phyloP scores from a whole-genome alignment of 495 filamentous ascomycete genomes.

The Collariella sp. region DNA sequence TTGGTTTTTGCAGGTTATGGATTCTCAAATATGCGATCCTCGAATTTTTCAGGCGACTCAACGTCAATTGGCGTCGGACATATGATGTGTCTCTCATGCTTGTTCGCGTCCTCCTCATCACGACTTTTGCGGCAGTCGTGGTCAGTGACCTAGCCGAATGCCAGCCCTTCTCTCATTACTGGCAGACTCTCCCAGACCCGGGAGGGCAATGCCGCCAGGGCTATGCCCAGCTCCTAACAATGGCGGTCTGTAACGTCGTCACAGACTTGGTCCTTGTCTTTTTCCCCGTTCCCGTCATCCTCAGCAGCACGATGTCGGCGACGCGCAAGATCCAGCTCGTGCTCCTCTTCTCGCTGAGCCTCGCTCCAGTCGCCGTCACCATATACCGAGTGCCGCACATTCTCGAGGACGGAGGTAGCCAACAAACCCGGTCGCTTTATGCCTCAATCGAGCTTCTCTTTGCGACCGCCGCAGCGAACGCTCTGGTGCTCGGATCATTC shows the following conservation, averaged over 20 bases:
- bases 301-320: conserved; percentile 59
- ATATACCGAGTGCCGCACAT: conserved; percentile 69
- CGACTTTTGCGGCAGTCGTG: conserved; percentile 70
- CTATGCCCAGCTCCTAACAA: conserved; percentile 76
- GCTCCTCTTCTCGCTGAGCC: conserved; percentile 70
- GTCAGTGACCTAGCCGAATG: conserved; percentile 80
- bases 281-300: conserved; percentile 81
- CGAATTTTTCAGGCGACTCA: conserved; percentile 81
- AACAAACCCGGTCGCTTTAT: conserved; percentile 66
- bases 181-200: conserved; percentile 86
- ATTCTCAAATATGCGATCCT: conserved; percentile 81
- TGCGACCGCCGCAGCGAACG: conserved; percentile 68
- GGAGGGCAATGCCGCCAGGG: conserved; percentile 75
- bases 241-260: conserved; percentile 76
- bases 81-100: conserved; percentile 57
- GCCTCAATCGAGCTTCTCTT: conserved; percentile 73
- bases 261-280: conserved; percentile 80
- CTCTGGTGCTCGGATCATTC: conserved; percentile 71
- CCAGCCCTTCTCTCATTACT: conserved; percentile 74
- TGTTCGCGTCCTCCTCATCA: conserved; percentile 63
- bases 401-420: conserved; percentile 51
- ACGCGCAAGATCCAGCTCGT: conserved; percentile 59
- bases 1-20: conserved; percentile 60
- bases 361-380: conserved; percentile 65
- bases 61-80: conserved; percentile 58